phyloP scores from a whole-genome alignment of 768 basidiomycete genomes.

The Pleurotus citrinopileatus region DNA sequence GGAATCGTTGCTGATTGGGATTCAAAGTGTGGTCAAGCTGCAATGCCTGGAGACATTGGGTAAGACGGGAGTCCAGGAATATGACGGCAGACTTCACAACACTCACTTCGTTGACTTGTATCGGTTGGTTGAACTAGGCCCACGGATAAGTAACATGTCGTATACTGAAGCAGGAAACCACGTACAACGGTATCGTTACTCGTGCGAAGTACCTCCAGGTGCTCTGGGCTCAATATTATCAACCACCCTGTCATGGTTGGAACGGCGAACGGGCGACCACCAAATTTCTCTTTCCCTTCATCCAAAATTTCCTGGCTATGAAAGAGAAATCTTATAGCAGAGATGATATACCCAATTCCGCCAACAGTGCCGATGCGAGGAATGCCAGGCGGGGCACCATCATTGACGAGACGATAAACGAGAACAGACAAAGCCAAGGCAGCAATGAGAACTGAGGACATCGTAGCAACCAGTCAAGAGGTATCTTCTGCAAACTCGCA shows the following conservation, averaged over 20 bases:
- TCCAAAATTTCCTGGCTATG: slow-evolving; percentile 26
- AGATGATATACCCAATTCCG: slow-evolving; percentile 29
- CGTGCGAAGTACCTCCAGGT: slow-evolving; percentile 27
- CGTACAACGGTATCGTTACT: slow-evolving; percentile 31
- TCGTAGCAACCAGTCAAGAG: background rate
- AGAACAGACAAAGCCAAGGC: background rate
- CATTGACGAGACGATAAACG: background rate
- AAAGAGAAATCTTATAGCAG: slow-evolving; percentile 32
- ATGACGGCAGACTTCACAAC: no score
- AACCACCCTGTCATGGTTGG: slow-evolving; percentile 35
- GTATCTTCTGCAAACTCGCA: no score
- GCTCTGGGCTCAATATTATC: slow-evolving; percentile 30
- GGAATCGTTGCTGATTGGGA: slow-evolving; percentile 27
- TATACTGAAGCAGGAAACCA: slow-evolving; percentile 1
- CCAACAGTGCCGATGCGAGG: slow-evolving; percentile 31
- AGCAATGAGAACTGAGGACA: background rate
- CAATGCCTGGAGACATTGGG: slow-evolving; percentile 19
- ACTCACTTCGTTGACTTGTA: slow-evolving; percentile 27
- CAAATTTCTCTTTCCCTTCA: slow-evolving; percentile 26
- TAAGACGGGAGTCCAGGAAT: no score
- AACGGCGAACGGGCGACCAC: slow-evolving; percentile 28
- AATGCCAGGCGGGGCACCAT: slow-evolving; percentile 21
- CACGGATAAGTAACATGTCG: background rate
- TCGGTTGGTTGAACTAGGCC: slow-evolving; percentile 31
- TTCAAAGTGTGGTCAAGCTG: slow-evolving; percentile 37